Evolutionary conservation across 1,139 yeast species (phyloP).

Genomic region (Kodamaea sp.): DNA sequence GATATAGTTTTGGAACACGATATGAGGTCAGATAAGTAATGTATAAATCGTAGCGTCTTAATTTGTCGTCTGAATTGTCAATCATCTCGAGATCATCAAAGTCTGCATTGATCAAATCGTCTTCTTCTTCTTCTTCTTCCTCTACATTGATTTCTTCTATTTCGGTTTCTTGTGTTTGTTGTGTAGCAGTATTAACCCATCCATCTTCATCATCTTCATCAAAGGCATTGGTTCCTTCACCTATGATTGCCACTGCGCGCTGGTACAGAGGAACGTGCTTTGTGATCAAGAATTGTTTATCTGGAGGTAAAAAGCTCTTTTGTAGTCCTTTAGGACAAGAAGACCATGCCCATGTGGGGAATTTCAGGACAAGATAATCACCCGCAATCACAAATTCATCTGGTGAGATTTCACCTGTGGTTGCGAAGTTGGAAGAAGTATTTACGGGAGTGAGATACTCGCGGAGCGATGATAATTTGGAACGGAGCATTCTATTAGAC

Average conservation of each 20-base stretch:
- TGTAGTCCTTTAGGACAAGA: constrained; percentile 58
- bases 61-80: constrained; percentile 27
- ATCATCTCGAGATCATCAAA: constrained; percentile 30
- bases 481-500: constrained; percentile 45
- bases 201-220: constrained; percentile 49
- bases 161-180: constrained; percentile 12
- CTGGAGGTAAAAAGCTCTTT: constrained; percentile 74
- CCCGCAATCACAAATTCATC: constrained; percentile 92
- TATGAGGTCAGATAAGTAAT: constrained; percentile 92
- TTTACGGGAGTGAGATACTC: constrained; percentile 91
- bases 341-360: constrained; percentile 97
- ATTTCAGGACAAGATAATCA: constrained; percentile 83
- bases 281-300: constrained; percentile 83
- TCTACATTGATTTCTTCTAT: constrained; percentile 38
- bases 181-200: constrained; percentile 40
- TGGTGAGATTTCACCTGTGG: constrained; percentile 90
- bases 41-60: constrained; percentile 80
- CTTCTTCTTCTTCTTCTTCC: constrained; percentile 27
- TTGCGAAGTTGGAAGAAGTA: constrained; percentile 74
- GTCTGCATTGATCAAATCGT: constrained; percentile 31
- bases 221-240: constrained; percentile 28
- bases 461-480: constrained; percentile 78
- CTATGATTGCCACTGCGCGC: constrained; percentile 60
- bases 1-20: constrained; percentile 90
- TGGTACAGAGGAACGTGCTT: constrained; percentile 83